Evolutionary conservation across 2,329 filamentous ascomycete genomes (phyloP).

Genomic region (Didymella lethalis): DNA sequence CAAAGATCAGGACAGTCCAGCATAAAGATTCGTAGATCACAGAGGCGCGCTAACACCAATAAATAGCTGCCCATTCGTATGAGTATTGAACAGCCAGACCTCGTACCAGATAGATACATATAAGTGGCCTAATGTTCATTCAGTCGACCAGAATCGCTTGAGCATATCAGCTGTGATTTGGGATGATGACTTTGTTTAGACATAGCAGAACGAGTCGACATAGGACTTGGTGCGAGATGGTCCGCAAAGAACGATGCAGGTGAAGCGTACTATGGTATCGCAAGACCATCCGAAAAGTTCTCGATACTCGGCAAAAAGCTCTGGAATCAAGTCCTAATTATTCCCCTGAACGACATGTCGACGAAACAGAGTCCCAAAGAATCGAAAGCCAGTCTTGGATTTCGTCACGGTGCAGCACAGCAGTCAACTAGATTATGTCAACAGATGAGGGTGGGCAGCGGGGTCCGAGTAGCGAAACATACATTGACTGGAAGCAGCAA

Average conservation of each 20-base stretch:
- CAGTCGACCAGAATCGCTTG: constrained; percentile 24
- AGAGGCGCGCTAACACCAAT: constrained; percentile 50
- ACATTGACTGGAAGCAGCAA: constrained; percentile 54
- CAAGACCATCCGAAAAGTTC: constrained; percentile 41
- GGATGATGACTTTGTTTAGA: constrained; percentile 20
- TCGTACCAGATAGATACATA: constrained; percentile 52
- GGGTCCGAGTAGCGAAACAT: constrained; percentile 48
- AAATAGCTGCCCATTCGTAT: constrained; percentile 53
- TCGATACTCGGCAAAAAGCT: constrained; percentile 43
- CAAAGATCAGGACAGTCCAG: not conserved
- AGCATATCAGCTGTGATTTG: not conserved
- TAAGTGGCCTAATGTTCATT: constrained; percentile 46
- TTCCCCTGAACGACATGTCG: constrained; percentile 38
- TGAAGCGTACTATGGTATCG: constrained; percentile 47
- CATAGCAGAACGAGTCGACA: constrained; percentile 41
- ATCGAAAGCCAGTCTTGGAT: constrained; percentile 45
- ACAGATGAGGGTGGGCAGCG: constrained; percentile 46
- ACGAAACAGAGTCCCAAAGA: constrained; percentile 47
- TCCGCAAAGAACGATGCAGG: constrained; percentile 45
- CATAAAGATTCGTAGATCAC: constrained; percentile 17
- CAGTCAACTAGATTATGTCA: constrained; percentile 51
- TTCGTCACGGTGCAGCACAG: constrained; percentile 44
- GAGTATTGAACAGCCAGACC: constrained; percentile 39
- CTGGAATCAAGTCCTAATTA: constrained; percentile 42
- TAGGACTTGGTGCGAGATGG: constrained; percentile 44